These are phyloP conservation scores for Geotrichum phurueaensis DNA, from an alignment of 1,139 yeast species.

Conservation along the genomic window DNA sequence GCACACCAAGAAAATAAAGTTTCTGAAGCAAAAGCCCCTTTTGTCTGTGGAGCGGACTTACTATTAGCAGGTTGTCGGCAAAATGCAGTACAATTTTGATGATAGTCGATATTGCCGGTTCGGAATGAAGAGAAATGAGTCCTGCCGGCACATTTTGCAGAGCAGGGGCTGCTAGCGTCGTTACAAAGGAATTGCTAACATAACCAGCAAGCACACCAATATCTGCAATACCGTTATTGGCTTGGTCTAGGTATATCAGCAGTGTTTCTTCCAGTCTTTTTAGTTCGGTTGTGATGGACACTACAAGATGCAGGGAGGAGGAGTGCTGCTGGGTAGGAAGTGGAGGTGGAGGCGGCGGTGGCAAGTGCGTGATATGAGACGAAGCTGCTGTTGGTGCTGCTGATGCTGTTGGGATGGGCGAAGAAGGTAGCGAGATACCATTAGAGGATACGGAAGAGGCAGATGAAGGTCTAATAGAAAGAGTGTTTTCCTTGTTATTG, in stretches of 20 bases:
- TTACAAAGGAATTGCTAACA: background rate
- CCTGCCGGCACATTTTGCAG: constrained; percentile 2
- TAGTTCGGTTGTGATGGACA: background rate
- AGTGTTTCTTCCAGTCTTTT: constrained; percentile 6
- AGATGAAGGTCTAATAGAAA: background rate
- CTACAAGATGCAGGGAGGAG: background rate
- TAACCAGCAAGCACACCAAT: background rate
- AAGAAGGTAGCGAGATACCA: background rate
- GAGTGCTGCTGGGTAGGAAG: background rate
- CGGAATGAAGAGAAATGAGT: constrained; percentile 34
- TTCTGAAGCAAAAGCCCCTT: constrained; percentile 56
- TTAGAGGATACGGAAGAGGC: background rate
- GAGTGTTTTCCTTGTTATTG: background rate
- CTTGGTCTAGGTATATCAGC: constrained; percentile 3
- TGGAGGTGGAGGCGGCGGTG: background rate
- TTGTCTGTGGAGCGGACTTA: constrained; percentile 59
- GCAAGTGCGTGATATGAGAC: background rate
- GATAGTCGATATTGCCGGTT: constrained; percentile 44
- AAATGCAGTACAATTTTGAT: constrained; percentile 60
- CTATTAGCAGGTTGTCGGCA: constrained; percentile 59
- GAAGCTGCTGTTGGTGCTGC: no score
- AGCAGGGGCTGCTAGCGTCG: background rate
- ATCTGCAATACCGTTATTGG: constrained; percentile 5
- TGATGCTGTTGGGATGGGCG: background rate
- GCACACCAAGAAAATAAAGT: constrained; percentile 30